Evolutionary conservation across 2,329 filamentous ascomycete genomes (phyloP), one percentile per base, ranked within the genome.

Genomic region (Alternaria angustiovoidea): DNA sequence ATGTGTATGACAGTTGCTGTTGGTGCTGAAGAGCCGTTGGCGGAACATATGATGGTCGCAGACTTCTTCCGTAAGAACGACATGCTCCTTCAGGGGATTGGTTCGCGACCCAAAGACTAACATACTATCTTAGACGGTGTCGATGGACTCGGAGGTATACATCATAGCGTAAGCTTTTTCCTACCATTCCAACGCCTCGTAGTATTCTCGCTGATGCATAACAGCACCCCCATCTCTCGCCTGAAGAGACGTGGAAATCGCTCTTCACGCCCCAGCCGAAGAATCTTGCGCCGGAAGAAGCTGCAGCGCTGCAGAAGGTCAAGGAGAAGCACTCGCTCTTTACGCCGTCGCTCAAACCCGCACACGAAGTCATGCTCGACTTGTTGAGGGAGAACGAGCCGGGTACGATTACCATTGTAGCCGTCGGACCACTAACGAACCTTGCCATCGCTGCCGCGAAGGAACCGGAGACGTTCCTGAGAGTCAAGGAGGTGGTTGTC

Each of bases 361-460:
- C 94, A 0, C 90, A 96, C 78, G 86, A 91, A 77, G 93, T 97
- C 79, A 98, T 99, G 51, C 86, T 99, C n/a, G 88, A 91, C 26
- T 84, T 97, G 48, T 86, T 99, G 20, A 86, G 85, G 57, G 91
- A 95, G 71, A 93, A 95, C 73, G 92, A 94, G 7, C 85, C 86
- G 5, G 89, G 93, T 73, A 95, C 91, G 1, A 88, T 99, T 69
- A 94, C 91, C n/a, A 91, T 99, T 74, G 88, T 97, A 38, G 92
- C 92, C 24, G 85, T 98, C 49, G 95, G 95, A 0, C 95, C 95
- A 1, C 82, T 98, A 68, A 98, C 95, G n/a, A 99, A 97, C 75
- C 82, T 97, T 30, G 95, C 95, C 1, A 80, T 96, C 26, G 95
- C 95, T 3, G 94, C 95, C 3, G 89, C 93, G 14, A 88, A 93